Conservation (phyloP, 2,329 filamentous ascomycete species). For the Venturia nashicola region DNA sequence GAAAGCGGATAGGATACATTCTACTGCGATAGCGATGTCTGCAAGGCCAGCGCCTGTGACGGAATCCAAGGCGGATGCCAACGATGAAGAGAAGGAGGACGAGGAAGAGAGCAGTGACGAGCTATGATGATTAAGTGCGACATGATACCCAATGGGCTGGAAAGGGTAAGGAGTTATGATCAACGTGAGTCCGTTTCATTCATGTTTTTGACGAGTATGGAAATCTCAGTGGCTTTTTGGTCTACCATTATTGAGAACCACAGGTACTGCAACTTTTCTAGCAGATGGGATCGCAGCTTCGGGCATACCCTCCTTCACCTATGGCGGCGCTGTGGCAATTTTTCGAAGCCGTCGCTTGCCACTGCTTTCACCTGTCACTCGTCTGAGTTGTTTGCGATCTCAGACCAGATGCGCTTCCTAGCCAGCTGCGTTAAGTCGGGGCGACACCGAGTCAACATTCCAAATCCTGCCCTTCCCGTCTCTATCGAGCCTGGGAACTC, state of each 20-base stretch:
- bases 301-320: too few species aligned
- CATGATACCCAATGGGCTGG: not conserved
- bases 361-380: not conserved
- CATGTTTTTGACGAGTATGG: not conserved
- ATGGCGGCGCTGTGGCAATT: too few species aligned
- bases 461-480: too few species aligned
- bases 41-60: not conserved
- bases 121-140: not conserved
- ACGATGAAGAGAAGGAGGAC: not conserved
- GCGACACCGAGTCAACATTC: not conserved
- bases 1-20: not conserved
- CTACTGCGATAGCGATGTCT: not conserved
- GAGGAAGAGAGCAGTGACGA: constrained; percentile 5
- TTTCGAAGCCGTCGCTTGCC: too few species aligned
- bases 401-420: not conserved
- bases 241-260: not conserved
- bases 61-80: not conserved
- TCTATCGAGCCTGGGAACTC: too few species aligned
- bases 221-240: not conserved
- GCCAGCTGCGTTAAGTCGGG: not conserved
- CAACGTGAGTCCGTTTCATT: not conserved
- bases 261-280: too few species aligned
- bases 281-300: too few species aligned
- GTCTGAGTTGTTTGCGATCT: not conserved
- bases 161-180: not conserved